phyloP scores from a whole-genome alignment of 805 yeast species.

The Naumovozyma castellii region DNA sequence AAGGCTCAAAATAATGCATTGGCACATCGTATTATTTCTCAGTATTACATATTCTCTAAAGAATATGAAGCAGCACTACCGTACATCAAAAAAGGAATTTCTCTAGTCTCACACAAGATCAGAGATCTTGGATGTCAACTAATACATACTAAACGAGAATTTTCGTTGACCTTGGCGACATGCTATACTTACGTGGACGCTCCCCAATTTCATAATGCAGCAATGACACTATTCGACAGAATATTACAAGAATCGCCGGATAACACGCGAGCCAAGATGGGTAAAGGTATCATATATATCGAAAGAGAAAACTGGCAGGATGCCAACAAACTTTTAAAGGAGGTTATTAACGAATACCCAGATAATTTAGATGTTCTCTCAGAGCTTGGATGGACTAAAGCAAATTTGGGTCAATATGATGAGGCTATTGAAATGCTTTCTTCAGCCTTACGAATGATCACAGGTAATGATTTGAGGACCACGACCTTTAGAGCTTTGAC shows the following conservation, averaged over 20 bases:
- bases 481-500: constrained; percentile 49
- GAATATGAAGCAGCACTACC: constrained; percentile 58
- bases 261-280: constrained; percentile 59
- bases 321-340: constrained; percentile 45
- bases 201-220: constrained; percentile 75
- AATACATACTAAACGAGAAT: constrained; percentile 44
- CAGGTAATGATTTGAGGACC: constrained; percentile 44
- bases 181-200: constrained; percentile 80
- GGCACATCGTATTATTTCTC: constrained; percentile 56
- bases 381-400: constrained; percentile 73
- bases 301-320: constrained; percentile 49
- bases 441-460: constrained; percentile 26
- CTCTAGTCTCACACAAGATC: constrained; percentile 40
- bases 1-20: constrained; percentile 41
- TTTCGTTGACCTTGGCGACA: constrained; percentile 59
- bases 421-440: constrained; percentile 32
- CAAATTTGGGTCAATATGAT: constrained; percentile 44
- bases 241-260: constrained; percentile 40
- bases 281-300: constrained; percentile 68
- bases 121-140: constrained; percentile 40
- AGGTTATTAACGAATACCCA: constrained; percentile 42
- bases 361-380: constrained; percentile 49
- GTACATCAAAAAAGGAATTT: constrained; percentile 51
- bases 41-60: constrained; percentile 47
- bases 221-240: constrained; percentile 58